These are phyloP conservation scores for Phytopythium vexans DNA, from an alignment of 352 stramenopile genomes.

Conservation along the genomic window DNA sequence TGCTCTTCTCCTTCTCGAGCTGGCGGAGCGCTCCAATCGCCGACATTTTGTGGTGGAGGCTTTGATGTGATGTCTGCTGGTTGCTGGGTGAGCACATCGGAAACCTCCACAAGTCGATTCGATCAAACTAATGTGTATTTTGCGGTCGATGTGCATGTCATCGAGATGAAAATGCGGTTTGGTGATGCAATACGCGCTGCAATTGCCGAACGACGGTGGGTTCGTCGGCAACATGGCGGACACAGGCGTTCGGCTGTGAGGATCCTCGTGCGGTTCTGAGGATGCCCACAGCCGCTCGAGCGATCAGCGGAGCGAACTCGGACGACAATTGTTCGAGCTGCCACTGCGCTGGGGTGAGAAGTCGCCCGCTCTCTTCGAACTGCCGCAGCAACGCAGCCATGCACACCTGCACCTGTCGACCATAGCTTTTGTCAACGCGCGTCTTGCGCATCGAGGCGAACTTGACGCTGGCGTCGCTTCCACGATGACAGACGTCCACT, in stretches of 20 bases:
- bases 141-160: background rate
- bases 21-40: slow-evolving; percentile 78
- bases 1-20: slow-evolving; percentile 83
- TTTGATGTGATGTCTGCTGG: slow-evolving; percentile 7
- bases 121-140: background rate
- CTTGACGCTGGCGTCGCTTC: slow-evolving; percentile 21
- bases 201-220: slow-evolving; percentile 1
- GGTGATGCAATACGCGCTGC: slow-evolving; percentile 1
- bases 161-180: slow-evolving; percentile 2
- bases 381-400: slow-evolving; percentile 44
- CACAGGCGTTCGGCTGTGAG: rapidly evolving
- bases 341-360: slow-evolving; percentile 48
- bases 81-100: background rate
- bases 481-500: slow-evolving; percentile 41
- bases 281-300: slow-evolving; percentile 44
- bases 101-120: background rate
- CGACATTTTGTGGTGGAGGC: slow-evolving; percentile 50
- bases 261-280: background rate
- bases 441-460: slow-evolving; percentile 57
- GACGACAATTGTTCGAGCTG: slow-evolving; percentile 49
- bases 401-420: slow-evolving; percentile 27
- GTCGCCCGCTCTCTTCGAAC: slow-evolving; percentile 30
- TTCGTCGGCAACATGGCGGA: background rate
- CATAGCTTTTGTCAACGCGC: slow-evolving; percentile 45
- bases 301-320: slow-evolving; percentile 52